Base-by-base conservation (phyloP, 176 grass and related monocot species). In the Raddia guianensis region DNA sequence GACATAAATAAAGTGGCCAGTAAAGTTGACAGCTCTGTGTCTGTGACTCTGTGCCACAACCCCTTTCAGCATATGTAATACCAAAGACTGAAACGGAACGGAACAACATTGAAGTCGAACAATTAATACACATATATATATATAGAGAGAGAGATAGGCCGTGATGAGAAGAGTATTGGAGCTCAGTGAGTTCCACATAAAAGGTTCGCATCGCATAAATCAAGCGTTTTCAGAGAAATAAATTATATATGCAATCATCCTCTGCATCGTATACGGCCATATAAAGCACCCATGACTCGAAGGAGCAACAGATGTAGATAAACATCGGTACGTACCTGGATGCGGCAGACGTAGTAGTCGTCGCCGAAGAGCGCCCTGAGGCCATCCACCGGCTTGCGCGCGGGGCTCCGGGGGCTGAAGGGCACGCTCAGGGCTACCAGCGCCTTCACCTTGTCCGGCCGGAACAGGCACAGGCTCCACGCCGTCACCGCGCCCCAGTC, bases 401-500 rank as follows among this genome's bases (percentile, higher is more conserved):
- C 63, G 0, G 91, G 81, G 77, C 72, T 90, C 12, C 87, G 75
- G 0, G 88, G 88, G 11, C 42, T 59, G 69, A 90, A 93, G 7
- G 85, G 47, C 10, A 88, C 88, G 61, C 88, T 93, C 47, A 90
- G 75, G 48, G 57, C 83, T 45, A 93, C 88, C 48, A 93, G 72
- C 45, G 87, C 84, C 55, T 80, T 81, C 61, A 90, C 87, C 81
- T 54, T 65, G 86, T 93, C 91, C 0, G 84, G 84, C 1, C 91
- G 77, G 83, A 87, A 87, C 77, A 80, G 78, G 84, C 91, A 90
- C 49, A 88, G 59, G 33, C 60, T 82, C 91, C 87, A 93, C 1
- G 91, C 91, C 0, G 8, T 85, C 55, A 88, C 49, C 12, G 91
- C 88, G 57, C 91, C 91, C 87, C 91, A 90, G 66, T 93, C 85